Evolutionary conservation across 345 rosid species (phyloP), one percentile per base, ranked within the genome.

Genomic region (Citrus trifoliata): DNA sequence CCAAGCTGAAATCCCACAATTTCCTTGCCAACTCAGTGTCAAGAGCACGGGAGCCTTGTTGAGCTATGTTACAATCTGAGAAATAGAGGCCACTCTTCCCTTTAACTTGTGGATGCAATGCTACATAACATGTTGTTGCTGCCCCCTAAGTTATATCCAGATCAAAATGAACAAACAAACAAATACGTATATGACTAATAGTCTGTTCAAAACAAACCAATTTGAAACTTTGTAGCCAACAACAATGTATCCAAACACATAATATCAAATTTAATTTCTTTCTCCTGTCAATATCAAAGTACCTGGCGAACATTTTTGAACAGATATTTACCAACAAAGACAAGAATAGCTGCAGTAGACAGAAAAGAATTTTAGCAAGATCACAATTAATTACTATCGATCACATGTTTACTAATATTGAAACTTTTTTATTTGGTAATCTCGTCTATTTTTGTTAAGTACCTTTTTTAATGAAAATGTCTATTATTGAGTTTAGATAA

Each of bases 241-340:
- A 7, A 66, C 7, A 30, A 42, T 6, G 76, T 4, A 16, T 4
- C 42, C 9, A n/a, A 58, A 18, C 7, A 21, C n/a, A 24, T 14
- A 22, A 40, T 4, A 33, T 16, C 18, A 6, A 25, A 10, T 9
- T 56, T n/a, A 18, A 10, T 46, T 18, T 28, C 19, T 42, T 61
- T 48, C 40, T 61, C 9, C 42, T 24, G 10, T 14, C 33, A 66
- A 19, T 18, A 67, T 33, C 6, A 9, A 4, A 24, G 5, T 71
- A 94, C 97, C 97, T 92, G 98, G 60, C 83, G 93, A 73, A 91
- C 79, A 82, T 71, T 88, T 83, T 91, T 94, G 3, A 91, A 80
- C 66, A 87, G 37, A 76, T 71, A 85, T 81, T 81, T 88, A 19
- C 89, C 91, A 32, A 91, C 35, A 9, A 74, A 59, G 37, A 48